Evolutionary conservation across 176 grass and related monocot genomes (phyloP).

Genomic region (Thalia dealbata): DNA sequence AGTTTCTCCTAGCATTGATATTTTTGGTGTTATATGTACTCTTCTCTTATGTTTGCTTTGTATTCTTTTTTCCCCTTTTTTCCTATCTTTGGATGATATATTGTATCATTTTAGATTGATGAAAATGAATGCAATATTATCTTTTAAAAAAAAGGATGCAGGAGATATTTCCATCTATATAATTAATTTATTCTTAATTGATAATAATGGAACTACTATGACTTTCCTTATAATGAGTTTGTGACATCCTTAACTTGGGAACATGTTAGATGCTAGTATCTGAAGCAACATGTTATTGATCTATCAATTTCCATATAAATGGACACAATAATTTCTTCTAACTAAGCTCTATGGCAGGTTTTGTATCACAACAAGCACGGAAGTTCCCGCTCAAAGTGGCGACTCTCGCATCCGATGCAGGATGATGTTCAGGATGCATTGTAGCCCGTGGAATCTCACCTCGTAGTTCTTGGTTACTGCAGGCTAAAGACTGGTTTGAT

Average conservation of each 20-base stretch:
- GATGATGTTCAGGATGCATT: slow-evolving; percentile 29
- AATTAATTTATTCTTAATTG: too few species aligned
- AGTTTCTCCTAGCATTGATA: too few species aligned
- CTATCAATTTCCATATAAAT: neutral
- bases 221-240: too few species aligned
- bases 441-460: neutral
- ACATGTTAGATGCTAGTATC: neutral
- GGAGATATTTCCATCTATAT: too few species aligned
- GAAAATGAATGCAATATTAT: too few species aligned
- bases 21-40: too few species aligned
- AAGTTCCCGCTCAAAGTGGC: slow-evolving; percentile 54
- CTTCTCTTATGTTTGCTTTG: too few species aligned
- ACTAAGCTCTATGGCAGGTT: slow-evolving; percentile 45
- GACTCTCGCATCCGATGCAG: slow-evolving; percentile 44
- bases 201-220: too few species aligned
- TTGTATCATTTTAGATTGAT: too few species aligned
- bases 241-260: neutral
- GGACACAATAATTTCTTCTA: slow-evolving; percentile 7
- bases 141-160: too few species aligned
- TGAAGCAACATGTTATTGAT: neutral
- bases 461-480: neutral
- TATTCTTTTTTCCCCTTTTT: too few species aligned
- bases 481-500: neutral
- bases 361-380: slow-evolving; percentile 65
- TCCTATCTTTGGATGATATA: too few species aligned